phyloP scores from a whole-genome alignment of 768 basidiomycete species.

The Coprinopsis cinerea region DNA sequence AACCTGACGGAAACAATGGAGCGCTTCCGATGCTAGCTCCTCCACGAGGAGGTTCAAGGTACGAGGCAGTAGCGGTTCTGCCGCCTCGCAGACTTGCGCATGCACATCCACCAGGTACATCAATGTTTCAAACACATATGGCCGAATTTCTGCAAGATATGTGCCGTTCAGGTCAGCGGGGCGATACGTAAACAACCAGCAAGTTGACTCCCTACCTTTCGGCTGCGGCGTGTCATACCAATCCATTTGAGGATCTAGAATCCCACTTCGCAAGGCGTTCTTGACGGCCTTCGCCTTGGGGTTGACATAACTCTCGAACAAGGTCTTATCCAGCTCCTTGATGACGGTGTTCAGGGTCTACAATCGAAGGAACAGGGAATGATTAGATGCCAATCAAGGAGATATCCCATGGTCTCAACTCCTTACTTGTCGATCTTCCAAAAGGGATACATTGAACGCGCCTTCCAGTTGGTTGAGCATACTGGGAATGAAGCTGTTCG shows the following conservation, averaged over 20 bases:
- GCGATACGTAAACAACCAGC: constrained; percentile 11
- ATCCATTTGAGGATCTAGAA: constrained; percentile 76
- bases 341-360: constrained; percentile 75
- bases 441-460: constrained; percentile 64
- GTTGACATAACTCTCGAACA: constrained; percentile 86
- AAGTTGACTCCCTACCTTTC: constrained; percentile 49
- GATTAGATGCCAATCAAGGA: constrained; percentile 3
- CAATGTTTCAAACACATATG: constrained; percentile 88
- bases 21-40: constrained; percentile 75
- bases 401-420: constrained; percentile 2
- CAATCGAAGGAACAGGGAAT: no score
- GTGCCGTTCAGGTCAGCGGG: constrained; percentile 3
- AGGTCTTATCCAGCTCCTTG: constrained; percentile 76
- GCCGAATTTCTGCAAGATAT: constrained; percentile 72
- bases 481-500: constrained; percentile 61
- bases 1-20: constrained; percentile 83
- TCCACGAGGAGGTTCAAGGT: constrained; percentile 76
- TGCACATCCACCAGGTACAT: constrained; percentile 89
- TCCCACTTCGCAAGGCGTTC: constrained; percentile 67
- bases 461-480: constrained; percentile 79
- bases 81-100: constrained; percentile 78
- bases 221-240: constrained; percentile 96
- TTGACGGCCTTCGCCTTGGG: constrained; percentile 70
- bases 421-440: constrained; percentile 63
- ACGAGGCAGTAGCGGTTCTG: constrained; percentile 78